A percentile compares a stretch with the other conserved stretches of the same genome.
Conservation (phyloP, 1,284 basidiomycete species). For the Cutaneotrichosporon daszewskae region DNA sequence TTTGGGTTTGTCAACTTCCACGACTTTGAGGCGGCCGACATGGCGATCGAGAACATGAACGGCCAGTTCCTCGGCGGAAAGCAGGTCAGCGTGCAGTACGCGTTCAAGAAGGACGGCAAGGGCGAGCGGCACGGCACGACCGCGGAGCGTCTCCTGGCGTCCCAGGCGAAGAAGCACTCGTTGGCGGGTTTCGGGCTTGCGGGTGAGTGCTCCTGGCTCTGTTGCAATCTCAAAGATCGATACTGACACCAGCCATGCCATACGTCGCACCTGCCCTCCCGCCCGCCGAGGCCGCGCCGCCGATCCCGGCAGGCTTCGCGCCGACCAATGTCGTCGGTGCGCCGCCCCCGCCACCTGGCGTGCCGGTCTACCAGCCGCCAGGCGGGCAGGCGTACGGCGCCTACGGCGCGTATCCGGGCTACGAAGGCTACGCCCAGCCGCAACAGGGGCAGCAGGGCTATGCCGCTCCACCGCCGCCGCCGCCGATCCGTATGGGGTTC, state of each 20-base stretch:
- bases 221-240: too few species aligned
- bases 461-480: constrained; percentile 31
- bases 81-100: constrained; percentile 91
- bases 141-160: constrained; percentile 88
- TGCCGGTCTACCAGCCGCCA: constrained; percentile 8
- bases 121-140: constrained; percentile 94
- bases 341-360: constrained; percentile 14
- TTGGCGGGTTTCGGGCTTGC: constrained; percentile 4
- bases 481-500: constrained; percentile 43
- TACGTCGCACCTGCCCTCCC: constrained; percentile 43
- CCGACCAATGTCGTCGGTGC: constrained; percentile 14
- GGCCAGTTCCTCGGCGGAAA: constrained; percentile 97
- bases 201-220: too few species aligned
- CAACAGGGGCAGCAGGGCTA: constrained; percentile 13
- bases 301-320: constrained; percentile 50
- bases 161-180: constrained; percentile 66
- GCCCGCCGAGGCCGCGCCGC: constrained; percentile 8
- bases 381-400: constrained; percentile 8
- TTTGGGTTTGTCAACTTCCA: constrained; percentile 97
- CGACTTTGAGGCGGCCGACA: constrained; percentile 94
- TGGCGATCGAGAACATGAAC: constrained; percentile 94
- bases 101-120: constrained; percentile 98
- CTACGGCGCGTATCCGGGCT: constrained; percentile 13
- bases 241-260: constrained; percentile 18
- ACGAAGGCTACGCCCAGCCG: background rate